Percentiles rank a stretch among this genome's conserved stretches.
These are phyloP conservation scores for Epicoccum sorghinum DNA, from an alignment of 2,329 filamentous ascomycete genomes.

Conservation along the genomic window DNA sequence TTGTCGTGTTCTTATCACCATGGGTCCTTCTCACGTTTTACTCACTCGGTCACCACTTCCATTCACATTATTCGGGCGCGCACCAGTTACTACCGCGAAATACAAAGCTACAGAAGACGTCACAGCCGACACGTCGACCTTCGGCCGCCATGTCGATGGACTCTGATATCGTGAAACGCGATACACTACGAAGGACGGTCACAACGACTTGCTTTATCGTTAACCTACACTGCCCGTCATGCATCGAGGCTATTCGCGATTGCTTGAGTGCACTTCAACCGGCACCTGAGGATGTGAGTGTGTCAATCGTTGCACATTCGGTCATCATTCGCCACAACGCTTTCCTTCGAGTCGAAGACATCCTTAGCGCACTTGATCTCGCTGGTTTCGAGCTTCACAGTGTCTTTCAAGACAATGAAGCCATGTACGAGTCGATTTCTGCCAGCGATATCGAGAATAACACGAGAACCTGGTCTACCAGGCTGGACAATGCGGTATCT, in stretches of 20 bases:
- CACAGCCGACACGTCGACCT: background rate
- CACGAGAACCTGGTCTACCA: conserved; percentile 38
- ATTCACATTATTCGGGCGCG: too few relatives aligned
- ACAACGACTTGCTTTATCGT: conserved; percentile 68
- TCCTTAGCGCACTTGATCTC: conserved; percentile 57
- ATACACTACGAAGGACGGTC: conserved; percentile 22
- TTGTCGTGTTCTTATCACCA: background rate
- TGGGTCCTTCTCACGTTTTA: background rate
- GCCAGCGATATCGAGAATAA: conserved; percentile 19
- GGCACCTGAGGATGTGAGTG: conserved; percentile 64
- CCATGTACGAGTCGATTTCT: conserved; percentile 22
- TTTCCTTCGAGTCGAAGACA: conserved; percentile 50
- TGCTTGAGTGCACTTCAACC: conserved; percentile 59
- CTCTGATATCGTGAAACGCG: conserved; percentile 18
- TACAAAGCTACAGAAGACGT: too few relatives aligned
- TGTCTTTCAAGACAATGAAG: conserved; percentile 45
- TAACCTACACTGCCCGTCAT: conserved; percentile 81
- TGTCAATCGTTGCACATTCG: conserved; percentile 74
- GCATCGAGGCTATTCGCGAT: conserved; percentile 69
- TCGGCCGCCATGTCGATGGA: conserved; percentile 19
- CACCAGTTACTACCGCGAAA: too few relatives aligned
- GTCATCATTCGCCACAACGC: conserved; percentile 65
- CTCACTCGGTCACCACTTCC: too few relatives aligned
- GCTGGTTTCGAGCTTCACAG: conserved; percentile 66
- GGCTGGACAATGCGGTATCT: conserved; percentile 44